Evolutionary conservation across 2,329 filamentous ascomycete species (phyloP), one percentile per base, ranked within the genome.

Genomic region (Aspergillus brasiliensis): DNA sequence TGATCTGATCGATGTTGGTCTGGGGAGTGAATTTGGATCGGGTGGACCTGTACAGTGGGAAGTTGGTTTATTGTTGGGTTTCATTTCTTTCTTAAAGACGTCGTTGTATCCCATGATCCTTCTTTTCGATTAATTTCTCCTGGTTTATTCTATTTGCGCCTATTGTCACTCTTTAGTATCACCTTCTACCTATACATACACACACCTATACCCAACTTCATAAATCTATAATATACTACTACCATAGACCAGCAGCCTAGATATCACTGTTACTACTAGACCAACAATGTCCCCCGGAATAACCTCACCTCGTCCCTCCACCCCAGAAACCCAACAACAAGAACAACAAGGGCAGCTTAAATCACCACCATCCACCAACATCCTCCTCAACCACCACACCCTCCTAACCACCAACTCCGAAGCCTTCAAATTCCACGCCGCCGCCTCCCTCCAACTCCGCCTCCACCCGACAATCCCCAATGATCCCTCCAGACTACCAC

Each of bases 361-460:
- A 19, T 8, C n/a, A 19, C n/a, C 5, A 34, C 31, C 31, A 34
- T 11, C 31, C 11, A 34, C 31, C 31, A 34, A 34, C 34, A 27
- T 40, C n/a, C 3, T 27, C 52, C 47, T 54, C 40, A 5, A 69
- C 54, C 68, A 74, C 58, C 73, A 75, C 46, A 69, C 66, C 25
- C 66, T 72, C 19, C 59, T 77, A 10, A 74, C 72, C n/a, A 61
- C 66, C 8, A 69, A 75, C 51, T 70, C 67, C n/a, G 70, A 75
- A 31, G 67, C 71, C 11, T 66, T 75, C 37, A 70, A 71, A 54
- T 76, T 76, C 57, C 61, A 72, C 56, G 74, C 72, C 8, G 73
- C 75, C 2, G 71, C 74, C 8, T 71, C 74, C 11, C 57, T 69
- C 11, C 74, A 77, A 61, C 54, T 76, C 2, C 62, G 69, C 37